Evolutionary conservation across 805 yeast species (phyloP).

Genomic region (Saturnispora gosingensis): DNA sequence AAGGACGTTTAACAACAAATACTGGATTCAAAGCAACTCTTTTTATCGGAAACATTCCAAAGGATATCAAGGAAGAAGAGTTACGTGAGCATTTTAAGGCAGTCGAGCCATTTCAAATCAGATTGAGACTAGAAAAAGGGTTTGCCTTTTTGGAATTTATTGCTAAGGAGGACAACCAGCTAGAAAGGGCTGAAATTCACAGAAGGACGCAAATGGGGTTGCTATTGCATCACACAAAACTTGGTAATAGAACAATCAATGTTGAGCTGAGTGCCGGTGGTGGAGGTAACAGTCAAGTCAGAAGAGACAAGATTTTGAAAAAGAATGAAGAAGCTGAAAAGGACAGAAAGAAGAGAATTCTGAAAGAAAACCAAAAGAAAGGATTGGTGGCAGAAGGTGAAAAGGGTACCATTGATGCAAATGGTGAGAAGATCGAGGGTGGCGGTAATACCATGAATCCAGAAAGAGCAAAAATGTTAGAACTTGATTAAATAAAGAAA

Average conservation of each 20-base stretch:
- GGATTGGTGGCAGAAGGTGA: conserved; percentile 25
- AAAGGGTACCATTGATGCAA: not conserved
- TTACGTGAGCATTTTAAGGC: conserved; percentile 64
- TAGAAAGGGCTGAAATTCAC: conserved; percentile 45
- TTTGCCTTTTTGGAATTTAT: conserved; percentile 86
- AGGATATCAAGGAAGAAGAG: conserved; percentile 52
- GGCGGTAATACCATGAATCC: conserved; percentile 47
- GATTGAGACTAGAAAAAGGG: conserved; percentile 79
- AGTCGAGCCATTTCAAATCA: conserved; percentile 61
- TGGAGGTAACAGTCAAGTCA: conserved; percentile 75
- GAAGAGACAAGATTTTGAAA: conserved; percentile 60
- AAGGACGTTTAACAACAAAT: conserved; percentile 30
- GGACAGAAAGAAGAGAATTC: conserved; percentile 55
- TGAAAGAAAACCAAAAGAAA: conserved; percentile 35
- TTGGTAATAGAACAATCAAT: conserved; percentile 72
- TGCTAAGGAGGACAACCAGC: conserved; percentile 24
- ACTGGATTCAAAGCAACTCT: conserved; percentile 64
- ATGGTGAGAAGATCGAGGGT: conserved; percentile 5
- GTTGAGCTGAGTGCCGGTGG: conserved; percentile 98
- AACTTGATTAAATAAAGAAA: conserved; percentile 2
- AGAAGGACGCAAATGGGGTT: conserved; percentile 78
- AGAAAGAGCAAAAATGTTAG: conserved; percentile 40
- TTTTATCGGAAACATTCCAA: conserved; percentile 88
- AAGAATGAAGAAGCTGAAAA: conserved; percentile 70
- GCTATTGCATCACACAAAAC: conserved; percentile 65